Conservation (phyloP, 2,329 filamentous ascomycete genomes). For the Nemania abortiva region DNA sequence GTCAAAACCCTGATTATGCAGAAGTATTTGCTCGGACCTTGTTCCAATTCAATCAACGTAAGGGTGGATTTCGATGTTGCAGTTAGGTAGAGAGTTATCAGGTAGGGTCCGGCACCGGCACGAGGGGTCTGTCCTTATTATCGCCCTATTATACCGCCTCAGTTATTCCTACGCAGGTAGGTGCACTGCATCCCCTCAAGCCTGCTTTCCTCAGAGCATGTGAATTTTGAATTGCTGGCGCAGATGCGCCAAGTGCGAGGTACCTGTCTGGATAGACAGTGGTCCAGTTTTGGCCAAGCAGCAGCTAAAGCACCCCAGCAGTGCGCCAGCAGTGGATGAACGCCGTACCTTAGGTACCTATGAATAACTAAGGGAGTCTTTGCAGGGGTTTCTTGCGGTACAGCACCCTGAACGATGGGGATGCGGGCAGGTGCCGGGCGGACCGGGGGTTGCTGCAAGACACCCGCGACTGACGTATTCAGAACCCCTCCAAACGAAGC, state of each 20-base stretch:
- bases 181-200: too few relatives aligned
- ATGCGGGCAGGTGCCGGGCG: constrained; percentile 20
- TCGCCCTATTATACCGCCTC: not conserved
- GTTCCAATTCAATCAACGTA: not conserved
- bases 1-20: not conserved
- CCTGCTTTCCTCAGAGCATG: too few relatives aligned
- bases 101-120: not conserved
- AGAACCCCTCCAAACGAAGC: constrained; percentile 29
- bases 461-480: not conserved
- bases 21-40: not conserved
- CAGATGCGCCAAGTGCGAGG: too few relatives aligned
- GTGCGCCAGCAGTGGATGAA: too few relatives aligned
- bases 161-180: too few relatives aligned
- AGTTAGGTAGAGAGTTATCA: not conserved
- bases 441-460: constrained; percentile 11
- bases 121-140: not conserved
- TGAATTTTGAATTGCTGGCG: too few relatives aligned
- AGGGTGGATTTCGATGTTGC: not conserved
- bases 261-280: too few relatives aligned
- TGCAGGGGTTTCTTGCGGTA: not conserved
- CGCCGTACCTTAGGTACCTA: not conserved
- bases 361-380: not conserved
- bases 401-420: not conserved
- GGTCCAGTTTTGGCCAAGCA: too few relatives aligned
- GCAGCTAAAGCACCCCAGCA: not conserved